phyloP scores from a whole-genome alignment of 1,284 basidiomycete genomes.

The Tilletia caries region DNA sequence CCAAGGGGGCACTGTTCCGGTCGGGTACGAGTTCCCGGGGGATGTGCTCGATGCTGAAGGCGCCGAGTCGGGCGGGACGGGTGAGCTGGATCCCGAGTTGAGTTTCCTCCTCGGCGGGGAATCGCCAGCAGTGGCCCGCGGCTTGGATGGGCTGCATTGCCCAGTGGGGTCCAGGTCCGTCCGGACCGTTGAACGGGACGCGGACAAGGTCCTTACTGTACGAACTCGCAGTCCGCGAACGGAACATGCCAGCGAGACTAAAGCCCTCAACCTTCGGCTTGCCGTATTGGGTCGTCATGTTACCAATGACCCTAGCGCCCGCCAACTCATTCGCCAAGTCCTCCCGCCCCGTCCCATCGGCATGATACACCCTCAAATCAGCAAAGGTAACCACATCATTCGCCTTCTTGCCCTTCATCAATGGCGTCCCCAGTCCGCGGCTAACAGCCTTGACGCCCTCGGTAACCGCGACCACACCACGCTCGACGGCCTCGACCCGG shows the following conservation, averaged over 20 bases:
- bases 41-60: conserved; percentile 9
- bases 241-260: too few relatives aligned
- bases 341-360: conserved; percentile 6
- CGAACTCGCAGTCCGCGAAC: not conserved
- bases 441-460: not conserved
- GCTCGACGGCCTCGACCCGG: not conserved
- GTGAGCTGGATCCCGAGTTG: not conserved
- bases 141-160: not conserved
- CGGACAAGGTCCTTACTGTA: not conserved
- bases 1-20: not conserved
- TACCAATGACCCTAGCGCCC: not conserved
- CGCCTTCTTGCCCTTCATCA: not conserved
- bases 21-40: not conserved
- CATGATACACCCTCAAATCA: not conserved
- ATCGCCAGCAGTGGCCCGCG: conserved; percentile 4
- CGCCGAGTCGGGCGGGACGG: not conserved
- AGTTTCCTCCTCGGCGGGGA: not conserved
- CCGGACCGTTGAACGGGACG: not conserved
- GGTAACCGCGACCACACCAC: not conserved
- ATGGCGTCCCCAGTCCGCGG: not conserved
- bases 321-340: not conserved
- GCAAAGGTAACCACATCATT: not conserved
- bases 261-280: not conserved
- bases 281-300: not conserved
- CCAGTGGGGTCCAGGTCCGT: not conserved